Evolutionary conservation across 768 basidiomycete species (phyloP).

Genomic region (Naganishia antarctica): DNA sequence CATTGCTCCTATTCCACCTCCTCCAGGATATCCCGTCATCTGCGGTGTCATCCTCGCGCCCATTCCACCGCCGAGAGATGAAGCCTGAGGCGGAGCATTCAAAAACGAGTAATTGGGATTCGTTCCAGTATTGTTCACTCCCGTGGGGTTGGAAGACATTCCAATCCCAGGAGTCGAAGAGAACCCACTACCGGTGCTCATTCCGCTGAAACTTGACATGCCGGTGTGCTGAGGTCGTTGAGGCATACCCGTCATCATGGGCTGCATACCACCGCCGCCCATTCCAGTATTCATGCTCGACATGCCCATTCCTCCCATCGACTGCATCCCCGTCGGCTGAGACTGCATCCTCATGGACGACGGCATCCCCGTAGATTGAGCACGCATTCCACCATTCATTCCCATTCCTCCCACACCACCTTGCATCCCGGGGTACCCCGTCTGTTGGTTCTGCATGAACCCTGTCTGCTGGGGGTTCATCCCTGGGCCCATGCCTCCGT

Average conservation of each 20-base stretch:
- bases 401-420: background rate
- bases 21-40: constrained; percentile 56
- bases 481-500: constrained; percentile 27
- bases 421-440: constrained; percentile 26
- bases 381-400: constrained; percentile 16
- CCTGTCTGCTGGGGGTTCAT: constrained; percentile 38
- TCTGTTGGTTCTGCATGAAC: constrained; percentile 29
- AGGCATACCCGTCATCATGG: constrained; percentile 24
- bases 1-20: constrained; percentile 42
- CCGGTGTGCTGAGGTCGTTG: constrained; percentile 15
- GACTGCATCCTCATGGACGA: constrained; percentile 17
- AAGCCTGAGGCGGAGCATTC: constrained; percentile 38
- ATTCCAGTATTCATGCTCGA: constrained; percentile 12
- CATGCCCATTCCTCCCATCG: constrained; percentile 15
- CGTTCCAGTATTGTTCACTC: constrained; percentile 10
- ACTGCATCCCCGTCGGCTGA: constrained; percentile 18
- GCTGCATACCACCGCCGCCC: too few relatives aligned
- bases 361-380: constrained; percentile 24
- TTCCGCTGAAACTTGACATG: constrained; percentile 22
- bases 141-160: constrained; percentile 6
- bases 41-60: constrained; percentile 51
- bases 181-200: background rate
- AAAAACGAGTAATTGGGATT: constrained; percentile 34
- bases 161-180: constrained; percentile 7
- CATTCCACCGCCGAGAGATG: constrained; percentile 12